Evolutionary conservation across 2,329 filamentous ascomycete species (phyloP), one percentile per base, ranked within the genome.

Genomic region (Zymoseptoria ardabiliae): DNA sequence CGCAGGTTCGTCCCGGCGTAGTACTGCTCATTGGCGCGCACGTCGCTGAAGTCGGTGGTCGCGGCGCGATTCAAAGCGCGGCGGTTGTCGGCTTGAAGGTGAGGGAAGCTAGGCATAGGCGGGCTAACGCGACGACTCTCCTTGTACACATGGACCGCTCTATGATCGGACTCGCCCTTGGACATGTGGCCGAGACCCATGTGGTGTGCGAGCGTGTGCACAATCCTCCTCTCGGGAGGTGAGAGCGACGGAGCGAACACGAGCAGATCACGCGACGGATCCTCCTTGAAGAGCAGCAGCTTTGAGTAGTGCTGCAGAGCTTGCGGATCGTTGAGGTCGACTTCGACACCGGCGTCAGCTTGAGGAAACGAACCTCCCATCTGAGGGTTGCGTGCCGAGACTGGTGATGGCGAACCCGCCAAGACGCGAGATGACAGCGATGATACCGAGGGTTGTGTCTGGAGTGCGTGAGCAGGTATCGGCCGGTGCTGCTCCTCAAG

Each of bases 401-500:
- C 85, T 35, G 87, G 85, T 17, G 85, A 88, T 13, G 85, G 84
- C 45, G 86, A 85, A 22, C 82, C 84, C 20, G 83, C 78, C 74
- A 88, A 73, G 53, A 73, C 77, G 20, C 68, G 66, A 68, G 86
- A 80, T 70, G 81, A 82, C 35, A 95, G 80, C 6, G 91, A 94
- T 66, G 91, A 90, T 71, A 96, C 86, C 11, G 93, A 97, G 56
- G 87, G 85, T 75, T 97, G 92, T 57, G 87, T 89, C 67, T 94
- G 90, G 61, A 94, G 83, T 69, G 87, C 85, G 52, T 79, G 77
- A 52, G 76, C 71, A 41, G 76, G 76, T 70, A 88, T 87, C 69
- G 78, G 91, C 71, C 92, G 86, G 75, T 99, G 94, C 75, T 99
- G 94, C 76, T 99, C 94, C 75, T 99, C 92, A 11, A 99, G 82